Percentiles rank a stretch among this genome's conserved stretches.
These are phyloP conservation scores for Candida hispaniensis DNA, from an alignment of 805 yeast genomes.

Conservation along the genomic window DNA sequence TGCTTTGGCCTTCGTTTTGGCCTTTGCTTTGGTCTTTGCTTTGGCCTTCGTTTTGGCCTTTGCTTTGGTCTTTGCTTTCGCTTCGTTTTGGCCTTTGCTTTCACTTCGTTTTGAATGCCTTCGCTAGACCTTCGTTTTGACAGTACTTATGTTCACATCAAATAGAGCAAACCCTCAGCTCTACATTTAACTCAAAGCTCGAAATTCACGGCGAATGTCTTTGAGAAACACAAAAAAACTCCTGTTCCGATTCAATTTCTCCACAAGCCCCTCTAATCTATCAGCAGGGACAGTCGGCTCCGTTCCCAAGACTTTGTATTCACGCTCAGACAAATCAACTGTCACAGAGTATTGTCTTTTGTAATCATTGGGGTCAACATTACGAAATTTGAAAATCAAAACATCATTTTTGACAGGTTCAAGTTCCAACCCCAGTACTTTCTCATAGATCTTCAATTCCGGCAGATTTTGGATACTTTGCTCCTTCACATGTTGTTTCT, in stretches of 20 bases:
- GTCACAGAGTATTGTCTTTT: slow-evolving; percentile 36
- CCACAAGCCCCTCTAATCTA: slow-evolving; percentile 19
- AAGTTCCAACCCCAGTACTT: slow-evolving; percentile 43
- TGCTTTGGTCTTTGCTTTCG: too few relatives aligned
- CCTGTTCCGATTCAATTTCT: slow-evolving; percentile 22
- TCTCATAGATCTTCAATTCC: slow-evolving; percentile 43
- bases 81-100: too few relatives aligned
- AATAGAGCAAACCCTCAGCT: too few relatives aligned
- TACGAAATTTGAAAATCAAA: slow-evolving; percentile 39
- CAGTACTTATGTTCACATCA: too few relatives aligned
- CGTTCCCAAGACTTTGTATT: slow-evolving; percentile 29
- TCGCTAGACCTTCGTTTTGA: too few relatives aligned
- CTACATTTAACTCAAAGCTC: too few relatives aligned
- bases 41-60: too few relatives aligned
- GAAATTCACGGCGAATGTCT: slow-evolving; percentile 25
- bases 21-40: too few relatives aligned
- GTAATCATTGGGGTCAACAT: slow-evolving; percentile 37
- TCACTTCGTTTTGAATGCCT: too few relatives aligned
- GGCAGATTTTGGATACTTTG: slow-evolving; percentile 42
- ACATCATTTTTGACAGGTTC: slow-evolving; percentile 40
- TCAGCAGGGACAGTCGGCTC: slow-evolving; percentile 32
- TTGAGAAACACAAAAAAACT: slow-evolving; percentile 24
- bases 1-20: too few relatives aligned
- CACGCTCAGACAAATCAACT: slow-evolving; percentile 37
- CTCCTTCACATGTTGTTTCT: slow-evolving; percentile 27